Evolutionary conservation across 345 rosid genomes (phyloP).

Genomic region (Clausena lansium): DNA sequence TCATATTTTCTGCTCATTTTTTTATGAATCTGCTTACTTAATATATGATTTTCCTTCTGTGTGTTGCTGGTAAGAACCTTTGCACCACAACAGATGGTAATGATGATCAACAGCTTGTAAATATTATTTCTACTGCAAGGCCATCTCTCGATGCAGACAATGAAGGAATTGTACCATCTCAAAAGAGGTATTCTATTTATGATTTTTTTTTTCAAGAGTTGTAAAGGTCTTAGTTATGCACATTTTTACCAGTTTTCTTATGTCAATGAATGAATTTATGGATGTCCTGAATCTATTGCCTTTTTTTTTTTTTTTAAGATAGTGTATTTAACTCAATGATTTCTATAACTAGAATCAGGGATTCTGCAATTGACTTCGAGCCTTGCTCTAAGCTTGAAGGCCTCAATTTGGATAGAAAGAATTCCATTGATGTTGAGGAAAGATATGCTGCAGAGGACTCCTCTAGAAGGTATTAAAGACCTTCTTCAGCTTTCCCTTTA

Average conservation of each 20-base stretch:
- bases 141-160: constrained; percentile 29
- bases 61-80: constrained; percentile 34
- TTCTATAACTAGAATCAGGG: constrained; percentile 37
- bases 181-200: constrained; percentile 43
- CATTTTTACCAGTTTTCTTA: neutral
- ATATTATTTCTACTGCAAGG: constrained; percentile 23
- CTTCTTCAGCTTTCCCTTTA: neutral
- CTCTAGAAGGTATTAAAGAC: constrained; percentile 39
- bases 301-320: neutral
- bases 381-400: constrained; percentile 75
- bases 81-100: constrained; percentile 32
- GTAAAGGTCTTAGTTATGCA: constrained; percentile 6
- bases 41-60: constrained; percentile 7
- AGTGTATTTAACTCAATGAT: neutral
- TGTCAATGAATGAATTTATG: neutral
- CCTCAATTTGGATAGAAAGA: constrained; percentile 65
- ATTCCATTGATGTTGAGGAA: constrained; percentile 34
- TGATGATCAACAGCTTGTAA: constrained; percentile 29
- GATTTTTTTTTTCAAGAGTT: too few species aligned
- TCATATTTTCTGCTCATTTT: neutral
- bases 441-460: constrained; percentile 23
- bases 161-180: constrained; percentile 32
- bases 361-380: constrained; percentile 56
- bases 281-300: neutral
- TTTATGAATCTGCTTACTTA: constrained; percentile 12